Conservation (phyloP, 78 protist genomes). For the Polysphondylium violaceum region DNA sequence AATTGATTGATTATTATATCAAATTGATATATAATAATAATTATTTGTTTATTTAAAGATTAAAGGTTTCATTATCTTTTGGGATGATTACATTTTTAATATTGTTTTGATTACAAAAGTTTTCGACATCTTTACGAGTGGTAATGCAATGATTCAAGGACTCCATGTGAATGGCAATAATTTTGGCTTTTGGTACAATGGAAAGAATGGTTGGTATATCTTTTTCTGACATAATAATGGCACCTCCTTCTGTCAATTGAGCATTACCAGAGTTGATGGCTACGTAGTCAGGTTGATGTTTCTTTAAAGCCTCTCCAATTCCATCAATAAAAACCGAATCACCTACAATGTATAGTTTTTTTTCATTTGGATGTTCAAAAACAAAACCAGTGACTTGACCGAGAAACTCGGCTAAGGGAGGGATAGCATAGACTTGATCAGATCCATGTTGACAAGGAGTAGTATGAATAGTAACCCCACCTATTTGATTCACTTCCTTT, state of each 20-base stretch:
- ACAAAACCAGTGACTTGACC: constrained; percentile 6
- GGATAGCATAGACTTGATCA: background rate
- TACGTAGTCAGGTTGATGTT: background rate
- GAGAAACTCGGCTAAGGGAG: background rate
- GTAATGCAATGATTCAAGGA: background rate
- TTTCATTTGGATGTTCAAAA: background rate
- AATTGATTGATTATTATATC: too few relatives aligned
- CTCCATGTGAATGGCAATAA: background rate
- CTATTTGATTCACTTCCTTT: background rate
- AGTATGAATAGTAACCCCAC: background rate
- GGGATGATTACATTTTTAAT: background rate
- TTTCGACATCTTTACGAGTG: background rate
- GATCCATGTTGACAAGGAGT: constrained; percentile 8
- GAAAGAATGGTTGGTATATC: background rate
- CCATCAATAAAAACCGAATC: background rate
- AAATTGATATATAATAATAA: too few relatives aligned
- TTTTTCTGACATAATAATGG: background rate
- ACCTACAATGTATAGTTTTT: background rate
- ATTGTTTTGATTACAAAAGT: background rate
- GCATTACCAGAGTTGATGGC: background rate
- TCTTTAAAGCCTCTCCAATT: background rate
- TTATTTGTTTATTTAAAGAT: too few relatives aligned
- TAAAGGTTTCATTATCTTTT: background rate
- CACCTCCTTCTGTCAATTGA: background rate
- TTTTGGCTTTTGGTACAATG: background rate